These are phyloP conservation scores for Lecanosticta acicola DNA, from an alignment of 2,329 filamentous ascomycete species.

Conservation along the genomic window DNA sequence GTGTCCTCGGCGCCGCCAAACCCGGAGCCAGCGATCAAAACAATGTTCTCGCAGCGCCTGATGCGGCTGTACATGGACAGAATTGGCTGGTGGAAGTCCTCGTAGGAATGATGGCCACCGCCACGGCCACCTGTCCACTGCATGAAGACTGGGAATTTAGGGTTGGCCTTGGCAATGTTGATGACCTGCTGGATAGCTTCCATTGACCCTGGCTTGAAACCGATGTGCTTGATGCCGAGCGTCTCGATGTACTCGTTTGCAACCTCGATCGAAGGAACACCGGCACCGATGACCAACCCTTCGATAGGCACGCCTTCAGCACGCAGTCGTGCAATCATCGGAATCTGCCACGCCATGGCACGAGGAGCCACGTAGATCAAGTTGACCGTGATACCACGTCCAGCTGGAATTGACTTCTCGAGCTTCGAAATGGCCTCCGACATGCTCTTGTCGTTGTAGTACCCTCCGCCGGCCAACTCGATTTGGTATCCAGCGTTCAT, in stretches of 20 bases:
- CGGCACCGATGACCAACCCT: constrained; percentile 85
- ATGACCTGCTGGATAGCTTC: constrained; percentile 85
- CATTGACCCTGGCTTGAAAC: constrained; percentile 86
- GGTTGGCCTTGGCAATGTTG: constrained; percentile 91
- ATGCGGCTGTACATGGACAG: constrained; percentile 88
- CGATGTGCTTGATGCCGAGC: constrained; percentile 84
- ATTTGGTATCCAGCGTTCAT: constrained; percentile 96
- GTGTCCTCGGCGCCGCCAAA: constrained; percentile 88
- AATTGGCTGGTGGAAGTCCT: constrained; percentile 91
- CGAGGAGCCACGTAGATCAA: constrained; percentile 86
- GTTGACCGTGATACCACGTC: constrained; percentile 83
- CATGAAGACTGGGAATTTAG: constrained; percentile 82
- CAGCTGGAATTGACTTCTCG: constrained; percentile 74
- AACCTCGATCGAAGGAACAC: constrained; percentile 88
- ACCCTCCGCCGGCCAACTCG: constrained; percentile 83
- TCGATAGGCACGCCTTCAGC: constrained; percentile 86
- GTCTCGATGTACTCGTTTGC: constrained; percentile 92
- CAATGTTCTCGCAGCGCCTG: constrained; percentile 76
- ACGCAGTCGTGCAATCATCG: constrained; percentile 70
- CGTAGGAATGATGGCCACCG: constrained; percentile 89
- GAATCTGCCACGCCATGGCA: constrained; percentile 90
- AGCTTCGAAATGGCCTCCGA: constrained; percentile 78
- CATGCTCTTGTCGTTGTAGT: constrained; percentile 78
- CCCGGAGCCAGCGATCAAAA: constrained; percentile 83
- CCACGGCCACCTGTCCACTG: constrained; percentile 95